Conservation (phyloP, 2,329 filamentous ascomycete genomes). For the Celoporthe dispersa region DNA sequence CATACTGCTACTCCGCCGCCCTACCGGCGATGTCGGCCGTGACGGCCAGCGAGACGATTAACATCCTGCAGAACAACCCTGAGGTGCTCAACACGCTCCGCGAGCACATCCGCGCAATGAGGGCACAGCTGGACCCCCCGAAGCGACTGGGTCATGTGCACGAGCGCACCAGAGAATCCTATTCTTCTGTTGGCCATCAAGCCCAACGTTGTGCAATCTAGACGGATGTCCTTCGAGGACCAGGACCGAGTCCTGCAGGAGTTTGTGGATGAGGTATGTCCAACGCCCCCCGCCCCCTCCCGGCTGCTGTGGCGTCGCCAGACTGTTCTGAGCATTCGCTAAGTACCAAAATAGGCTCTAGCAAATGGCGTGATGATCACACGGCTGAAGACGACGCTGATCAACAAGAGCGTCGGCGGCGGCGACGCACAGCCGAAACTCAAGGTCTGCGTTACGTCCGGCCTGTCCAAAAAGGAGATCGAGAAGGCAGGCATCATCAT, state of each 20-base stretch:
- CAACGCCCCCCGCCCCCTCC: too few relatives aligned
- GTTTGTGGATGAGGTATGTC: slow-evolving; percentile 88
- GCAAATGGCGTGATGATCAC: slow-evolving; percentile 90
- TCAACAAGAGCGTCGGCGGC: slow-evolving; percentile 62
- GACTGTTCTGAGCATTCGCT: slow-evolving; percentile 16
- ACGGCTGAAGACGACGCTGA: slow-evolving; percentile 78
- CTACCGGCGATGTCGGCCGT: slow-evolving; percentile 92
- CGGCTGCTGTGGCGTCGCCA: slow-evolving; percentile 16
- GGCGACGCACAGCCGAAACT: slow-evolving; percentile 79
- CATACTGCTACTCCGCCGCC: slow-evolving; percentile 95
- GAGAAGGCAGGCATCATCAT: slow-evolving; percentile 91
- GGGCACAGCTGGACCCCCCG: slow-evolving; percentile 86
- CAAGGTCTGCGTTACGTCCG: slow-evolving; percentile 89
- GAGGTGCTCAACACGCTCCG: slow-evolving; percentile 78
- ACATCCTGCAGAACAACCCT: slow-evolving; percentile 83
- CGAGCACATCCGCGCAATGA: slow-evolving; percentile 86
- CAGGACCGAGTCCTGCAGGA: slow-evolving; percentile 88
- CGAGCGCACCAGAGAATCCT: slow-evolving; percentile 82
- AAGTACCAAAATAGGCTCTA: slow-evolving; percentile 61
- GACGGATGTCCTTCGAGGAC: slow-evolving; percentile 71
- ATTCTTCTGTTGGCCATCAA: slow-evolving; percentile 84
- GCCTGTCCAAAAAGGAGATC: slow-evolving; percentile 88
- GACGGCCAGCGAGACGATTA: slow-evolving; percentile 91
- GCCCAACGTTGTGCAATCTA: slow-evolving; percentile 75
- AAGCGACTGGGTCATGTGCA: slow-evolving; percentile 89